A percentile compares a stretch with the other conserved stretches of the same genome.
These are phyloP conservation scores for Eucalyptus regnans DNA, from an alignment of 345 rosid species.

Conservation along the genomic window DNA sequence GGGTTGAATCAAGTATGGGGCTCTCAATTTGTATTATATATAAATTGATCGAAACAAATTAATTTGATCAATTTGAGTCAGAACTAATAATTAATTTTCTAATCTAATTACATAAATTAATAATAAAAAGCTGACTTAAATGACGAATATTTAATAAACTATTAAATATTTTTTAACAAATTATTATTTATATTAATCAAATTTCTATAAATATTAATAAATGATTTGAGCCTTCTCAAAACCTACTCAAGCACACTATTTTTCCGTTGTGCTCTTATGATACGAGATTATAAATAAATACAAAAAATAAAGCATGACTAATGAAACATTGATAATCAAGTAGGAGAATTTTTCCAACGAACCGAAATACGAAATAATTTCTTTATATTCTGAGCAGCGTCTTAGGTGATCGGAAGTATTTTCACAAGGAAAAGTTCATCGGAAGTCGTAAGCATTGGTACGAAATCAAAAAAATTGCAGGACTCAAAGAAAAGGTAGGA, in stretches of 20 bases:
- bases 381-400: background rate
- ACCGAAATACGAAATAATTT: background rate
- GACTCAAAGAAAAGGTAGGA: too few species aligned
- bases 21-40: background rate
- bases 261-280: background rate
- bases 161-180: rapidly evolving
- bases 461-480: too few species aligned
- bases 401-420: too few species aligned
- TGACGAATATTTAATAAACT: background rate
- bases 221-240: background rate
- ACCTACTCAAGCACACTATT: background rate
- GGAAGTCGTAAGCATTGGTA: too few species aligned
- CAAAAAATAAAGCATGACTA: background rate
- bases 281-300: background rate
- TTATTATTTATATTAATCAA: background rate
- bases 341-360: background rate
- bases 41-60: background rate
- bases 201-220: background rate
- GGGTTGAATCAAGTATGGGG: rapidly evolving
- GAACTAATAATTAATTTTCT: background rate
- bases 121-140: background rate
- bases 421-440: too few species aligned
- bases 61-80: rapidly evolving
- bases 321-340: background rate
- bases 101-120: background rate